Conservation (phyloP, 768 basidiomycete species). For the Suillus weaverae region DNA sequence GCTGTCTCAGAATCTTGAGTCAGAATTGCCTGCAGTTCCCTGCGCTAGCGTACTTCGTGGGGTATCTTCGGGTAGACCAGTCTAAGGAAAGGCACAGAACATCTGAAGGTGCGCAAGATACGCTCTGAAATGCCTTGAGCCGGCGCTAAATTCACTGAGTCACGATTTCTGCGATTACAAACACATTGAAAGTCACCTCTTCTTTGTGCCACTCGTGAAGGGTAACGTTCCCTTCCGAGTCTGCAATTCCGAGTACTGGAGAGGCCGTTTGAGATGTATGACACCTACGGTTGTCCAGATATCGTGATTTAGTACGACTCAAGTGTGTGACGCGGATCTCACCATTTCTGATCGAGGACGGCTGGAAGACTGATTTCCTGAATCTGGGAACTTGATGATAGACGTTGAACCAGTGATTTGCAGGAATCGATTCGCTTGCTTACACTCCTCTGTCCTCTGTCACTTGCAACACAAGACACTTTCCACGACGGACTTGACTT, state of each 20-base stretch:
- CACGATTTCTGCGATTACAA: neutral
- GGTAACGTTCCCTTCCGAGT: constrained; percentile 80
- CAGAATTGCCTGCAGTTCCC: neutral
- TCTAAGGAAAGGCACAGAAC: constrained; percentile 88
- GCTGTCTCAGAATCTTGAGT: constrained; percentile 32
- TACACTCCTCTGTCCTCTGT: constrained; percentile 38
- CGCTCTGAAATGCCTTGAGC: constrained; percentile 40
- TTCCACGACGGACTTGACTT: constrained; percentile 56
- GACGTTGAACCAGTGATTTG: neutral
- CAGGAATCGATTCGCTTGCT: constrained; percentile 15
- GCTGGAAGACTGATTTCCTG: constrained; percentile 78
- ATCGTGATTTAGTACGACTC: neutral
- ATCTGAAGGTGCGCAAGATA: constrained; percentile 52
- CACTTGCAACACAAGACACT: constrained; percentile 68
- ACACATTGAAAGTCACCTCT: constrained; percentile 37
- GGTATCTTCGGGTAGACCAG: constrained; percentile 75
- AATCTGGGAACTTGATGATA: constrained; percentile 47
- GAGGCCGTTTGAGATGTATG: constrained; percentile 43
- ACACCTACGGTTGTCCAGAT: constrained; percentile 47
- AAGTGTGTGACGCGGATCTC: constrained; percentile 6
- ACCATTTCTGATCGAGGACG: constrained; percentile 96
- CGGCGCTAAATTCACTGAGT: constrained; percentile 34
- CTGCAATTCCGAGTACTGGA: constrained; percentile 70
- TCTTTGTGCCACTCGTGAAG: constrained; percentile 56
- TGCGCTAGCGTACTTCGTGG: constrained; percentile 41